These are phyloP conservation scores for Canna indica DNA, from an alignment of 176 grass and related monocot species.

Conservation along the genomic window DNA sequence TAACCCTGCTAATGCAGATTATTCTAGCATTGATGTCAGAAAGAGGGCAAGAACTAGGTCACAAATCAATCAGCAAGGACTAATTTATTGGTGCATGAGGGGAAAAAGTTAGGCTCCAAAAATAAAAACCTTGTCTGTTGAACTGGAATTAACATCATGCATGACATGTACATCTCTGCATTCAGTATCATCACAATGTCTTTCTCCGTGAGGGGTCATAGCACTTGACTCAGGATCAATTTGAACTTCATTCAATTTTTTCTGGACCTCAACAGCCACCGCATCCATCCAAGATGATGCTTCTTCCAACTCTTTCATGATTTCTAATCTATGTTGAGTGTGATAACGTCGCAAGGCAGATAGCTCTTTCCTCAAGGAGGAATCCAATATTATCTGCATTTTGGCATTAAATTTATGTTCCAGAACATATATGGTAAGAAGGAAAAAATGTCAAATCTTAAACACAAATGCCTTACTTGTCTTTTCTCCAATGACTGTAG, in stretches of 20 bases:
- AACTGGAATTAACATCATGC: conserved; percentile 26
- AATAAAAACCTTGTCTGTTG: conserved; percentile 36
- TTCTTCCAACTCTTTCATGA: conserved; percentile 70
- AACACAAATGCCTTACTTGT: conserved; percentile 33
- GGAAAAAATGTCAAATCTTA: conserved; percentile 12
- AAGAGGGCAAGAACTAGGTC: background rate
- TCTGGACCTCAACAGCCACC: conserved; percentile 44
- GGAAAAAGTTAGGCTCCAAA: conserved; percentile 2
- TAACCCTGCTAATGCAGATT: background rate
- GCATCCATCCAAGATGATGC: conserved; percentile 43
- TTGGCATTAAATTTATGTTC: conserved; percentile 17
- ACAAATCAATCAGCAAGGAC: background rate
- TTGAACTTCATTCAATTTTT: conserved; percentile 40
- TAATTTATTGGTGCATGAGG: background rate
- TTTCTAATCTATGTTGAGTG: conserved; percentile 40
- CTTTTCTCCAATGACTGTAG: conserved; percentile 51
- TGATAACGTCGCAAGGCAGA: conserved; percentile 36
- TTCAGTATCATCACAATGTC: conserved; percentile 39
- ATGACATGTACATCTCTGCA: conserved; percentile 84
- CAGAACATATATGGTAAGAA: conserved; percentile 6
- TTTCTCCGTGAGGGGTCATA: conserved; percentile 20
- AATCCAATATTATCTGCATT: conserved; percentile 50
- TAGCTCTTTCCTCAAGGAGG: conserved; percentile 43
- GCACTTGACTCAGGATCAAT: conserved; percentile 24
- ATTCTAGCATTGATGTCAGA: background rate